phyloP scores from a whole-genome alignment of 169 alveolate species.

The Plasmodium cynomolgi region DNA sequence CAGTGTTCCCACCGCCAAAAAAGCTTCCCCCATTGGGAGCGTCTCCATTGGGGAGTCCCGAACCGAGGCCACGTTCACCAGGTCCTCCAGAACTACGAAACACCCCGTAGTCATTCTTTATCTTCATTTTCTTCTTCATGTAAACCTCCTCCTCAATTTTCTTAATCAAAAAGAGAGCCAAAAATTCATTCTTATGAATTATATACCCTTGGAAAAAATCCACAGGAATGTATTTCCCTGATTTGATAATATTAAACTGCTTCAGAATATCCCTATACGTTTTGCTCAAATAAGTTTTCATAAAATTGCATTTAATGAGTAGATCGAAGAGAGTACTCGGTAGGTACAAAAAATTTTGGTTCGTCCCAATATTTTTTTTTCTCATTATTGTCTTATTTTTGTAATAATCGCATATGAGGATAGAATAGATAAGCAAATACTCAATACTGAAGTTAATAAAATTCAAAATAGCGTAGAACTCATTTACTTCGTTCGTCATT shows the following conservation, averaged over 20 bases:
- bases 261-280: conserved; percentile 67
- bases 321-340: conserved; percentile 53
- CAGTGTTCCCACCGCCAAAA: neutral
- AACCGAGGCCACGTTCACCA: neutral
- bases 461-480: conserved; percentile 39
- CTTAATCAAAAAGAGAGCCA: conserved; percentile 46
- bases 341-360: conserved; percentile 22
- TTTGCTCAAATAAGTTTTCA: conserved; percentile 50
- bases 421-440: conserved; percentile 50
- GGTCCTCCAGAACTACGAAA: neutral
- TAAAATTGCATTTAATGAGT: conserved; percentile 47
- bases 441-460: conserved; percentile 69
- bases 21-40: neutral
- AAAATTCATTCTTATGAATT: conserved; percentile 56
- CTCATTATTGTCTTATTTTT: conserved; percentile 38
- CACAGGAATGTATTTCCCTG: conserved; percentile 63
- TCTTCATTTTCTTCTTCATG: conserved; percentile 56
- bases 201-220: conserved; percentile 76
- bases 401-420: conserved; percentile 53
- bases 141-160: conserved; percentile 46
- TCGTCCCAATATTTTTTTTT: conserved; percentile 14
- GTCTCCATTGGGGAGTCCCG: neutral
- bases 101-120: neutral
- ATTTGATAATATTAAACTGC: conserved; percentile 25
- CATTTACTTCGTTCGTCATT: conserved; percentile 46